phyloP scores from a whole-genome alignment of 768 basidiomycete species.

The Pleurotus salmoneostramineus region DNA sequence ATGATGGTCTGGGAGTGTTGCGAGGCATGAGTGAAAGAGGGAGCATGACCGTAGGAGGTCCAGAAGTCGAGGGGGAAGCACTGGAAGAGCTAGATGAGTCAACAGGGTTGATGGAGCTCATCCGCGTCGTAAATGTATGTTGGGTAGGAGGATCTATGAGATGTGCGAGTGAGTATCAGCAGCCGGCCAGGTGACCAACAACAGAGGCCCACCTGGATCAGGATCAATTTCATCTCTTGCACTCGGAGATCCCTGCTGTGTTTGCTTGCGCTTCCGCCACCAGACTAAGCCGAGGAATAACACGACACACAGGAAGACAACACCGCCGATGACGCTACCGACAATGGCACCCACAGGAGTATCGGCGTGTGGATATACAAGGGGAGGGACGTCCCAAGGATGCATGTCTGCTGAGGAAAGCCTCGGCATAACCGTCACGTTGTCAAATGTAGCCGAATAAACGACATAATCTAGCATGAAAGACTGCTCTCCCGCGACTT shows the following conservation, averaged over 20 bases:
- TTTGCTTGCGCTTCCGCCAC: not conserved
- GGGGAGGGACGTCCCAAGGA: not conserved
- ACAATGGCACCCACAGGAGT: constrained; percentile 9
- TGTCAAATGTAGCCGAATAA: constrained; percentile 31
- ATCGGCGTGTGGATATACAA: not conserved
- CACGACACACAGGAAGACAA: constrained; percentile 5
- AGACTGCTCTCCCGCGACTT: constrained; percentile 24
- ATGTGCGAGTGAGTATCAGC: not conserved
- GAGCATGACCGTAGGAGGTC: not conserved
- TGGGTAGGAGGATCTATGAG: not conserved
- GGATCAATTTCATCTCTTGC: not conserved
- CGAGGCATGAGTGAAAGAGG: not conserved
- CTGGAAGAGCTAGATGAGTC: not conserved
- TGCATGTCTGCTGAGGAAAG: constrained; percentile 6
- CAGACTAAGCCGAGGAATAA: not conserved
- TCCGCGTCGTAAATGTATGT: not conserved
- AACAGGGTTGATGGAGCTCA: not conserved
- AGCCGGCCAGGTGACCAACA: no score
- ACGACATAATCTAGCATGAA: constrained; percentile 36
- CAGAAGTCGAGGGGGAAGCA: not conserved
- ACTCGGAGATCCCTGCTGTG: not conserved
- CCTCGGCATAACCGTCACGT: constrained; percentile 15
- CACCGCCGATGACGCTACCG: constrained; percentile 16
- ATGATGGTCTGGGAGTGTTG: not conserved
- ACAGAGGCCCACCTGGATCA: not conserved